These are phyloP conservation scores for Aspergillus costaricaensis DNA, from an alignment of 2,329 filamentous ascomycete species.

Conservation along the genomic window DNA sequence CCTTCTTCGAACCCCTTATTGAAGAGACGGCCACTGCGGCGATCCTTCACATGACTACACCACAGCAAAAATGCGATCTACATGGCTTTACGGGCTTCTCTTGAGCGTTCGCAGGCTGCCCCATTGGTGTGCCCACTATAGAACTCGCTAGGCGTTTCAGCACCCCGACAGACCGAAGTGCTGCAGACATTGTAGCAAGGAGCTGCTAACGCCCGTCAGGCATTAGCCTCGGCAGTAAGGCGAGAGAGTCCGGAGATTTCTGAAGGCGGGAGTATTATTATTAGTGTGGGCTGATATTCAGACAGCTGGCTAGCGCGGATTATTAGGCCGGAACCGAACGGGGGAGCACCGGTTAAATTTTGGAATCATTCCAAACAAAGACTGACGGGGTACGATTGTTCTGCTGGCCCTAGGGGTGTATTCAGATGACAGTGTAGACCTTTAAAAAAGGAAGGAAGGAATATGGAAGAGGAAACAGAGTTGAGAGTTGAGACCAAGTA, in stretches of 20 bases:
- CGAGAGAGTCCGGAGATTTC: not conserved
- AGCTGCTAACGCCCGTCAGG: not conserved
- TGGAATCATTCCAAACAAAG: not conserved
- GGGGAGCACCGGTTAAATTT: not conserved
- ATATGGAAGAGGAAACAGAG: not conserved
- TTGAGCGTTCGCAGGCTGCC: not conserved
- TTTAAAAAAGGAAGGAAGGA: not conserved
- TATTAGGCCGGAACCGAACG: not conserved
- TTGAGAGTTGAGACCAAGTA: not conserved
- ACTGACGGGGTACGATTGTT: not conserved
- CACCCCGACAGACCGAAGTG: slow-evolving; percentile 4
- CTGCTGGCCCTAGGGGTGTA: not conserved
- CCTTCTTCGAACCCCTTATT: not conserved
- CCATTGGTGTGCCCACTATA: not conserved
- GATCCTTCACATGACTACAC: not conserved
- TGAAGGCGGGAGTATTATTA: not conserved
- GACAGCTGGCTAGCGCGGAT: not conserved
- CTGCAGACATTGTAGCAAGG: slow-evolving; percentile 4
- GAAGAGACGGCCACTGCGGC: not conserved
- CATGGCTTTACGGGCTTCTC: not conserved
- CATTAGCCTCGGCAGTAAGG: slow-evolving; percentile 9
- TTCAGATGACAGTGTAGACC: too few relatives aligned
- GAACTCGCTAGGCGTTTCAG: slow-evolving; percentile 15
- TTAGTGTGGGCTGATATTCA: not conserved
- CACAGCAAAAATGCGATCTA: not conserved